These are phyloP conservation scores for Fusarium abutilonis DNA, from an alignment of 2,329 filamentous ascomycete species.

Conservation along the genomic window DNA sequence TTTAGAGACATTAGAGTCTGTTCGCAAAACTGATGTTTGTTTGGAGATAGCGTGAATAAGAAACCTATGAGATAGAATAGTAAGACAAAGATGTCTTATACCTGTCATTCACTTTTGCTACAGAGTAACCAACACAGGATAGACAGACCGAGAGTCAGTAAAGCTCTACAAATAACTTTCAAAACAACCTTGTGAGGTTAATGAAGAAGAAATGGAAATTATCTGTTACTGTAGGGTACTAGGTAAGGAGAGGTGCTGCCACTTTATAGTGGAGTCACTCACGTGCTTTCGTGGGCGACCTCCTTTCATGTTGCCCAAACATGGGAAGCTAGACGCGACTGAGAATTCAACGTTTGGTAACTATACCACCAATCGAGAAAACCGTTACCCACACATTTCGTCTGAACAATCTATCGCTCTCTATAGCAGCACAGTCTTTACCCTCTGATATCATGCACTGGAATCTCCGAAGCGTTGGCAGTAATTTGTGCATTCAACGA, in stretches of 20 bases:
- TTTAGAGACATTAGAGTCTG: no score
- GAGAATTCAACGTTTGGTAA: neutral
- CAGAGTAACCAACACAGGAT: no score
- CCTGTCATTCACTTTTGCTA: no score
- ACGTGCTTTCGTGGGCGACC: slow-evolving; percentile 16
- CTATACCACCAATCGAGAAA: neutral
- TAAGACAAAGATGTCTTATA: no score
- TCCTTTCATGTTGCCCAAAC: neutral
- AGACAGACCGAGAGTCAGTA: no score
- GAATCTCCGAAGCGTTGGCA: neutral
- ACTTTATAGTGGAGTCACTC: neutral
- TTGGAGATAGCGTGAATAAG: no score
- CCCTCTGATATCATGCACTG: neutral
- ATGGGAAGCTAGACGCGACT: neutral
- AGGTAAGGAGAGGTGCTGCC: neutral
- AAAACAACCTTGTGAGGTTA: no score
- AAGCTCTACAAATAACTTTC: no score
- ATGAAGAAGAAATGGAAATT: no score
- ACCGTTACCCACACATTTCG: neutral
- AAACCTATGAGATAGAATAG: no score
- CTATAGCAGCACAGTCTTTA: neutral
- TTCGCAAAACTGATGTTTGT: no score
- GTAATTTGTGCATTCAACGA: neutral
- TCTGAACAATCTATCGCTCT: neutral
- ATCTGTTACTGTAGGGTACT: neutral